Percentiles rank a stretch among this genome's conserved stretches.
These are phyloP conservation scores for Aspergillus chevalieri DNA, from an alignment of 2,329 filamentous ascomycete species.

Conservation along the genomic window DNA sequence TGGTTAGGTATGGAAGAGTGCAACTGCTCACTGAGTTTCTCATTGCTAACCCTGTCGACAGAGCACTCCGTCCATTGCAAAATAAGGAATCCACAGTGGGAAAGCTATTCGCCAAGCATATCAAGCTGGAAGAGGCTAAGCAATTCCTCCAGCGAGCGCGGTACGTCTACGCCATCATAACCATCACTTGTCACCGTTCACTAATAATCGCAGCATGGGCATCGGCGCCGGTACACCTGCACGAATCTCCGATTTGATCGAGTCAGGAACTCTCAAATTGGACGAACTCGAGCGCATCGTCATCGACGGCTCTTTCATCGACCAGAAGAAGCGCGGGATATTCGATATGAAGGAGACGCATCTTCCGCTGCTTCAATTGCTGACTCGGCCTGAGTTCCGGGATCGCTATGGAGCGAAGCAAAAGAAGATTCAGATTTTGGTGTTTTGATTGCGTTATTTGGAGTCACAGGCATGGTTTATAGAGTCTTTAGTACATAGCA, in stretches of 20 bases:
- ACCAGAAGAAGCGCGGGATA: slow-evolving; percentile 88
- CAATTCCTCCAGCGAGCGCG: slow-evolving; percentile 62
- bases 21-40: not conserved
- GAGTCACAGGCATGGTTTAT: not conserved
- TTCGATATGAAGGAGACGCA: slow-evolving; percentile 94
- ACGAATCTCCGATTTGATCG: slow-evolving; percentile 72
- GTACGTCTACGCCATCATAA: slow-evolving; percentile 25
- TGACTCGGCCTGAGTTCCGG: slow-evolving; percentile 65
- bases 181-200: not conserved
- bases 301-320: slow-evolving; percentile 85
- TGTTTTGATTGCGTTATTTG: slow-evolving; percentile 40
- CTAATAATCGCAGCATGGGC: slow-evolving; percentile 55
- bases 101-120: slow-evolving; percentile 97
- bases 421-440: slow-evolving; percentile 45
- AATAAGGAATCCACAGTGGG: slow-evolving; percentile 71
- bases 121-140: slow-evolving; percentile 85
- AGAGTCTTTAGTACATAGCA: not conserved
- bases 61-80: slow-evolving; percentile 70
- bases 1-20: slow-evolving; percentile 55
- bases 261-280: slow-evolving; percentile 66
- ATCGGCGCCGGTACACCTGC: slow-evolving; percentile 88
- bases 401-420: slow-evolving; percentile 57
- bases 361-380: slow-evolving; percentile 68
- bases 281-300: slow-evolving; percentile 71
- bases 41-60: not conserved